Conservation (phyloP, 2,329 filamentous ascomycete species). For the Xylaria sp. region DNA sequence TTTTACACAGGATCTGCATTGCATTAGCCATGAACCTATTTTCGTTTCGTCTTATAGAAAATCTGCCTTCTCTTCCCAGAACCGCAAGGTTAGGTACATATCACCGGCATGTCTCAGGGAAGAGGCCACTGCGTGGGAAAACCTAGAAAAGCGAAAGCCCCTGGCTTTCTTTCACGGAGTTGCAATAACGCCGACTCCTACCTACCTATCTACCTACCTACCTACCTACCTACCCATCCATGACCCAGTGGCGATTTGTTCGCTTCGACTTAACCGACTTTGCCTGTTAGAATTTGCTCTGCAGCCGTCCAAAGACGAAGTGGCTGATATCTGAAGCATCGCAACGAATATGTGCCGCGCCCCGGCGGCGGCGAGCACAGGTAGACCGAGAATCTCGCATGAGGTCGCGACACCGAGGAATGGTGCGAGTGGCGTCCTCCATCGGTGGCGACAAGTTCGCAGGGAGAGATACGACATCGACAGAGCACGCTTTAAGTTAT, state of each 20-base stretch:
- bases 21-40: constrained; percentile 20
- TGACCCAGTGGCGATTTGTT: neutral
- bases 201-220: neutral
- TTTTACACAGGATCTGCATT: constrained; percentile 23
- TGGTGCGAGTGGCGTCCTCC: neutral
- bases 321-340: neutral
- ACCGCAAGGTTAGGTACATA: constrained; percentile 26
- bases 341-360: neutral
- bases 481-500: constrained; percentile 3
- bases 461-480: neutral
- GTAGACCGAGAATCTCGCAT: neutral
- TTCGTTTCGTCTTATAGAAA: neutral
- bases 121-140: constrained; percentile 17
- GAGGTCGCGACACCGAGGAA: constrained; percentile 1
- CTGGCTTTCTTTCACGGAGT: neutral
- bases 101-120: constrained; percentile 19
- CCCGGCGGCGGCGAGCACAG: neutral
- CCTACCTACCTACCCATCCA: neutral
- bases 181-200: constrained; percentile 6
- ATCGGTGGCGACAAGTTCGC: neutral
- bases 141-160: constrained; percentile 29
- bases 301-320: neutral
- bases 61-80: neutral
- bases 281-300: no score
- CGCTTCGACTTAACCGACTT: neutral